Evolutionary conservation across 306 rosid genomes (phyloP).

Genomic region (Citrullus colocynthis): DNA sequence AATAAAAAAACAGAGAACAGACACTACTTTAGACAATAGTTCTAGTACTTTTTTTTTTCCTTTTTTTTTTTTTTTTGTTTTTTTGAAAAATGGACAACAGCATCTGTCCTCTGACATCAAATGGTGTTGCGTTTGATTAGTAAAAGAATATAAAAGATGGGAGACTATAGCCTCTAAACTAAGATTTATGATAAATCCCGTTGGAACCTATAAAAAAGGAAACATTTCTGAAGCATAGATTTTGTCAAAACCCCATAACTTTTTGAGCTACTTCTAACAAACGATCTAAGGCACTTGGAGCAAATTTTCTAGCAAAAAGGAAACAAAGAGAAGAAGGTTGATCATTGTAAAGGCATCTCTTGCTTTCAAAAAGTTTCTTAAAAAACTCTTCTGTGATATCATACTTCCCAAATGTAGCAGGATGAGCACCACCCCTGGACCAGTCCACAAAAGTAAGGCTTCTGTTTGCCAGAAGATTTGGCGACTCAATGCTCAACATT

Average conservation of each 20-base stretch:
- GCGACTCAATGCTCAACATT: constrained; percentile 59
- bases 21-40: neutral
- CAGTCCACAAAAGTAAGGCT: constrained; percentile 87
- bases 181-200: neutral
- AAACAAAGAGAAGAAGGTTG: constrained; percentile 80
- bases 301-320: constrained; percentile 89
- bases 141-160: neutral
- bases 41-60: no score
- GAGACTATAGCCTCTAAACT: neutral
- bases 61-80: no score
- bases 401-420: constrained; percentile 81
- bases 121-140: neutral
- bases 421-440: constrained; percentile 99
- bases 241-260: constrained; percentile 52
- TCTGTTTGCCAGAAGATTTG: constrained; percentile 73
- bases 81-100: neutral
- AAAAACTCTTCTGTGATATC: constrained; percentile 73
- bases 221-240: neutral
- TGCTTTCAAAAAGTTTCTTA: constrained; percentile 41
- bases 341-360: constrained; percentile 63
- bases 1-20: neutral
- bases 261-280: constrained; percentile 54
- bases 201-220: neutral
- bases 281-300: constrained; percentile 83
- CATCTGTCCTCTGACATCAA: neutral